Evolutionary conservation across 495 filamentous ascomycete species (phyloP), one percentile per base, ranked within the genome.

Genomic region (Aspergillus nanangensis): DNA sequence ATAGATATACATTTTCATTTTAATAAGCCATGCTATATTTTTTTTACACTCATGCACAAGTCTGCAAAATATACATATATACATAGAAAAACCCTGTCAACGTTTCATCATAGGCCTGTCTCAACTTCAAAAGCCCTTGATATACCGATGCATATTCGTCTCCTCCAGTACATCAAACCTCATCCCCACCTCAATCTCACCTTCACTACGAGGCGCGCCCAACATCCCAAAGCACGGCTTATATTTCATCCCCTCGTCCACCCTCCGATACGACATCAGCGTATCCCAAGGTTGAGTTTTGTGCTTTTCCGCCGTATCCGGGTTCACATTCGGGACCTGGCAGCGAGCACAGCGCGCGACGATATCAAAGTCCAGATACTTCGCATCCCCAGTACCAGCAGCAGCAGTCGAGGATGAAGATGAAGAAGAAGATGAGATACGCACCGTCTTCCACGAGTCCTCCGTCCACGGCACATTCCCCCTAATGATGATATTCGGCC

Each of bases 211-310:
- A 15, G 86, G 66, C 19, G 88, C 86, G 32, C 86, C 81, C 55
- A 94, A 79, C 88, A 96, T 88, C 8, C 91, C 92, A 52, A 96
- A 70, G 57, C 88, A 95, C 15, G 88, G 83, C 52, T 75, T 78
- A 20, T 71, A 76, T 36, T 77, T 79, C 7, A 83, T 79, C 8
- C 91, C 90, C 29, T 77, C 68, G 61, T 96, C 92, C 5, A 96
- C 78, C 13, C 79, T 66, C 20, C 90, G 77, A 62, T 84, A 86
- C 33, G 70, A 78, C 41, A 83, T 69, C 53, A 96, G 66, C 5
- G 86, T 87, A 51, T 72, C 71, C 66, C 88, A 85, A 11, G 92
- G 91, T 70, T 97, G 84, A 18, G 69, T 76, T 10, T 65, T 64
- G 62, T 96, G 85, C 50, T 80, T 81, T 14, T 74, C 51, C 2